These are phyloP conservation scores for Ophiostoma australiae DNA, from an alignment of 2,329 filamentous ascomycete genomes.

Conservation along the genomic window DNA sequence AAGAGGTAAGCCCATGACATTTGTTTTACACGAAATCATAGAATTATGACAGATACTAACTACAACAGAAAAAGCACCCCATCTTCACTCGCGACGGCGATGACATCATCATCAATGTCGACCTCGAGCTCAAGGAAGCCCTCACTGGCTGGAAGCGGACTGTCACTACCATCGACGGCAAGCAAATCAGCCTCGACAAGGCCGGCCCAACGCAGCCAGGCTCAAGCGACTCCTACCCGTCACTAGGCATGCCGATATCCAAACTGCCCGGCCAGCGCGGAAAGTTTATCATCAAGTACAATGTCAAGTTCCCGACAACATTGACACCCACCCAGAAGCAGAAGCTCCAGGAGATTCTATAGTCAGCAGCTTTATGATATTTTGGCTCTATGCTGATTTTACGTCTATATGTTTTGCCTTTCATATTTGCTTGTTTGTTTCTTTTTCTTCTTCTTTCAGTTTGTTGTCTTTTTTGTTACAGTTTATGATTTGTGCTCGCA, in stretches of 20 bases:
- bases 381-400: neutral
- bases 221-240: conserved; percentile 74
- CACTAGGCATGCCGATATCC: conserved; percentile 87
- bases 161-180: conserved; percentile 90
- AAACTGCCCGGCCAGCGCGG: conserved; percentile 83
- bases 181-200: conserved; percentile 74
- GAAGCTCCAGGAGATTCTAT: conserved; percentile 73
- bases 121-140: conserved; percentile 86
- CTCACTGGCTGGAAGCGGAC: conserved; percentile 89
- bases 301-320: conserved; percentile 82
- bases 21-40: neutral
- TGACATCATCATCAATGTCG: conserved; percentile 72
- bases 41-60: conserved; percentile 37
- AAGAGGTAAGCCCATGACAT: conserved; percentile 47
- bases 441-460: neutral
- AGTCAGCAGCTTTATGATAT: conserved; percentile 27
- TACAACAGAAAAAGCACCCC: conserved; percentile 67
- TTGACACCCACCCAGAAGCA: conserved; percentile 75
- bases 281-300: conserved; percentile 83
- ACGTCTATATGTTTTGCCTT: neutral
- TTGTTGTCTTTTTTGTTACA: neutral
- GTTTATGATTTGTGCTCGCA: conserved; percentile 4
- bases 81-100: conserved; percentile 83
- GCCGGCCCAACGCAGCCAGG: conserved; percentile 80
- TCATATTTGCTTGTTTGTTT: conserved; percentile 2